Percentiles rank a stretch among this genome's conserved stretches.
phyloP scores from a whole-genome alignment of 2,329 filamentous ascomycete genomes.

The Xylaria sp. region DNA sequence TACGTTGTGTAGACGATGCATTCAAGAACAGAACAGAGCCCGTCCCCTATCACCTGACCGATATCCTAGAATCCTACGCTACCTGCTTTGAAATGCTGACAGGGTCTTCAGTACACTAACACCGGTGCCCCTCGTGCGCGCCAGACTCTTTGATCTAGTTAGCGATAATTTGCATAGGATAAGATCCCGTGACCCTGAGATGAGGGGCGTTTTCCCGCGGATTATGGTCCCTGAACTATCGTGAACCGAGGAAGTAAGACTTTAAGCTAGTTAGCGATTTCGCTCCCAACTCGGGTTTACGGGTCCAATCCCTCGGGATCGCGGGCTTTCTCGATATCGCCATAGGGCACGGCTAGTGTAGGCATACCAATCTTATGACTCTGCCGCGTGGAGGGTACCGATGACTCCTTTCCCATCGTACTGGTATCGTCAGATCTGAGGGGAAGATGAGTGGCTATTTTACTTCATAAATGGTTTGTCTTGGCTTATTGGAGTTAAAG shows the following conservation, averaged over 20 bases:
- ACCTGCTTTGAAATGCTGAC: neutral
- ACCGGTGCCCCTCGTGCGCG: neutral
- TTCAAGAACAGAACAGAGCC: neutral
- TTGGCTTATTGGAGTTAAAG: conserved; percentile 28
- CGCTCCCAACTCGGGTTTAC: conserved; percentile 17
- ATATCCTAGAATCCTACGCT: neutral
- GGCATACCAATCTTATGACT: neutral
- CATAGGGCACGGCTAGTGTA: neutral
- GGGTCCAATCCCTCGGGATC: neutral
- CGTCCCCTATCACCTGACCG: neutral
- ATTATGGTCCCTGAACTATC: neutral
- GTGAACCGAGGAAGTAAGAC: conserved; percentile 6
- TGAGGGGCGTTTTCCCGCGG: conserved; percentile 4
- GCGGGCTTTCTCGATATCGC: neutral
- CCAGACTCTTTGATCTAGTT: neutral
- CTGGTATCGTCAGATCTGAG: conserved; percentile 17
- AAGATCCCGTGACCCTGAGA: conserved; percentile 16
- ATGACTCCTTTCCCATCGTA: conserved; percentile 4
- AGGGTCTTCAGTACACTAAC: neutral
- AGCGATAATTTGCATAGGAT: neutral
- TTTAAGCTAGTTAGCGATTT: conserved; percentile 19
- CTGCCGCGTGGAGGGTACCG: conserved; percentile 4
- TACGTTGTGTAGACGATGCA: neutral
- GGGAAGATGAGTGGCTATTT: conserved; percentile 13
- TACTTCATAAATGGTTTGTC: conserved; percentile 1